Base-by-base conservation (phyloP, 2,329 filamentous ascomycete species). In the Bisporella sp. region DNA sequence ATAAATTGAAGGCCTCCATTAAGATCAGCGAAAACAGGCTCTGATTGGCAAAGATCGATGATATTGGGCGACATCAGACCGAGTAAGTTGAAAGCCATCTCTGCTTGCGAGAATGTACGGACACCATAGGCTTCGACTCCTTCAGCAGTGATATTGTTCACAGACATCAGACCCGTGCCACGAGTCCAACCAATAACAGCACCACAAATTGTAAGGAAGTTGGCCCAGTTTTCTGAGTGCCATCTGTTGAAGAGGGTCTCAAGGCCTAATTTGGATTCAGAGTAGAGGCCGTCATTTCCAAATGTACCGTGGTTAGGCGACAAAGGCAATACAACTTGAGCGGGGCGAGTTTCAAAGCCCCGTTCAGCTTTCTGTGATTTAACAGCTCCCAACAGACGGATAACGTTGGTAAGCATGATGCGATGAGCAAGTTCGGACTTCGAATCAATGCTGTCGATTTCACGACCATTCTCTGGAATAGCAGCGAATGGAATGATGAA, bases 281-380 rank as follows among this genome's bases (percentile, higher is more conserved):
- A 95, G 74, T 99, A 99, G 45, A 99, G 81, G 73, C 93, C 93
- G 62, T 99, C 93, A 67, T 89, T 96, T 65, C 93, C 93, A 62
- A 99, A 99, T 32, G 92, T 99, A 59, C 93, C 93, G 71, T 99
- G 95, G 74, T 99, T 99, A 53, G 93, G 93, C 3, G 93, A 99
- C 6, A 99, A 77, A 44, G 93, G 93, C 30, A 99, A 79, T 54
- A 99, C 91, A 63, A 97, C 92, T 70, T 99, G 93, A 30, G 93
- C 93, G 45, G 93, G 93, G 39, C 93, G 88, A 33, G 93, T 99
- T 73, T 96, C 90, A 64, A 93, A 96, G 51, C 88, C 89, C 59
- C 87, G 84, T 58, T 85, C 79, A 31, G 85, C 78, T 77, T 99
- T 99, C 69, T 97, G 87, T 5, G 83, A 72, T 79, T 97, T 99